Percentiles rank a stretch among this genome's conserved stretches.
phyloP scores from a whole-genome alignment of 257 asterid species.

The Petrea volubilis region DNA sequence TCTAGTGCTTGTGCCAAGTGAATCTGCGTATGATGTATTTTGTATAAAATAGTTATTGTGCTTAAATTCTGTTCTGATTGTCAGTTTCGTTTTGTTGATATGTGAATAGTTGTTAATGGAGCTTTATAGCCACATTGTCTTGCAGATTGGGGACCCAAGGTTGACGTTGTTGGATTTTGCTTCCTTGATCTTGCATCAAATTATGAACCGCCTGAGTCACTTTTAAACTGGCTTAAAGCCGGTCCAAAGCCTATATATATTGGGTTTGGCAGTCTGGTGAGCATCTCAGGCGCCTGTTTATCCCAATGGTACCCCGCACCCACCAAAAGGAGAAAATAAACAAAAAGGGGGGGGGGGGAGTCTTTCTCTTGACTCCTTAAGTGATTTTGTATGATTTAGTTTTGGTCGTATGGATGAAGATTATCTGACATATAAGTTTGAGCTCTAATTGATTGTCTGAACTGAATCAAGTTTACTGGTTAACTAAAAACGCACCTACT shows the following conservation, averaged over 20 bases:
- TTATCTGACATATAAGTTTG: background rate
- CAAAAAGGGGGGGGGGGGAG: background rate
- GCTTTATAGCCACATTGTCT: conserved; percentile 33
- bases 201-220: conserved; percentile 85
- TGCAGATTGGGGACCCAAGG: conserved; percentile 98
- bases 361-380: background rate
- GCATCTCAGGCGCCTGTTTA: conserved; percentile 31
- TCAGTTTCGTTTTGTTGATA: conserved; percentile 4
- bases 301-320: conserved; percentile 6
- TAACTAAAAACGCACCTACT: background rate
- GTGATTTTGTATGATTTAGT: background rate
- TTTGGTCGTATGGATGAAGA: background rate
- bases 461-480: background rate
- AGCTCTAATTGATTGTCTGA: background rate
- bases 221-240: conserved; percentile 83
- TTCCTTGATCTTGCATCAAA: conserved; percentile 95
- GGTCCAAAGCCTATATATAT: conserved; percentile 85
- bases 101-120: conserved; percentile 20
- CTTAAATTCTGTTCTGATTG: conserved; percentile 3
- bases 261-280: conserved; percentile 88
- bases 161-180: conserved; percentile 98
- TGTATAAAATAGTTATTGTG: conserved; percentile 1
- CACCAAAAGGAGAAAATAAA: conserved; percentile 9
- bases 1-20: conserved; percentile 9
- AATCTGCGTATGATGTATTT: background rate